These are phyloP conservation scores for Pestalotiopsis sp. DNA, from an alignment of 2,329 filamentous ascomycete genomes.

Conservation along the genomic window DNA sequence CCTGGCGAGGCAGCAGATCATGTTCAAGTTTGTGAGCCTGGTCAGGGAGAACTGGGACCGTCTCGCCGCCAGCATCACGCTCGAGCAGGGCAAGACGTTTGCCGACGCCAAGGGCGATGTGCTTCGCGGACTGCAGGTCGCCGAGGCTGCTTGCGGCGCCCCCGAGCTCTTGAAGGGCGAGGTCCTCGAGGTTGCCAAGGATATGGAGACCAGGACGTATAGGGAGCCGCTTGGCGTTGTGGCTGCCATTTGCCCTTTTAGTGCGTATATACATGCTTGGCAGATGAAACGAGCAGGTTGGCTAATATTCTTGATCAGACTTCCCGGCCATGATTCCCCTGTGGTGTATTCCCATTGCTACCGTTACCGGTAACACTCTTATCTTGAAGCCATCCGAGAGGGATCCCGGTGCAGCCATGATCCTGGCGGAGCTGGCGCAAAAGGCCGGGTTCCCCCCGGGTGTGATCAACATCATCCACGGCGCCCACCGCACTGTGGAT, in stretches of 20 bases:
- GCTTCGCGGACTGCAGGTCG: constrained; percentile 79
- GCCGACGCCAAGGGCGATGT: constrained; percentile 83
- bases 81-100: constrained; percentile 89
- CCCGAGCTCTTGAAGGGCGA: constrained; percentile 83
- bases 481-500: constrained; percentile 78
- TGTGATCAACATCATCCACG: constrained; percentile 83
- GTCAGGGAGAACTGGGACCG: constrained; percentile 86
- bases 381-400: constrained; percentile 87
- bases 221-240: constrained; percentile 80
- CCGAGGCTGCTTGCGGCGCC: constrained; percentile 79
- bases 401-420: constrained; percentile 83
- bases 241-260: constrained; percentile 86
- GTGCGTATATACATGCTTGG: constrained; percentile 46
- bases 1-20: constrained; percentile 76
- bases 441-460: constrained; percentile 82
- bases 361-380: constrained; percentile 80
- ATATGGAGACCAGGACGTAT: constrained; percentile 87
- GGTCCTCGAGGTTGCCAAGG: constrained; percentile 82
- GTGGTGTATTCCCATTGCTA: constrained; percentile 87
- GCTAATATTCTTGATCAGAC: constrained; percentile 48
- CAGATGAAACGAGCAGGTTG: not conserved
- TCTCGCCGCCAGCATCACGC: constrained; percentile 79
- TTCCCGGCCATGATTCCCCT: constrained; percentile 92
- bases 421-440: constrained; percentile 76
- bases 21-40: constrained; percentile 82